Base-by-base conservation (phyloP, 352 stramenopile genomes). In the Globisporangium iwayamae region DNA sequence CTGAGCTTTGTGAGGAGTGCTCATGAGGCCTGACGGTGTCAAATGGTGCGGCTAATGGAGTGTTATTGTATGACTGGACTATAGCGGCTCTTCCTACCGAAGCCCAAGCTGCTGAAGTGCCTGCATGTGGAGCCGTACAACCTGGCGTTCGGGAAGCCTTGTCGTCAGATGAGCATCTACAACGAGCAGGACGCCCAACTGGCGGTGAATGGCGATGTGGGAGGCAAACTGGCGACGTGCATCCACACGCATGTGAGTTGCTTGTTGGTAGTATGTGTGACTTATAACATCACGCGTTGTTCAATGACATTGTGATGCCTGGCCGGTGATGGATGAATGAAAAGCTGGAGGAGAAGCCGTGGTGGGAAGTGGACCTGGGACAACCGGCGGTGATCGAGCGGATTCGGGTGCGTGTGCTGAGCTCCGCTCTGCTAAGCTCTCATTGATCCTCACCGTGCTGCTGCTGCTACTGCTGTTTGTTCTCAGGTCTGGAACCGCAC, bases 291-390 rank as follows among this genome's bases (percentile, higher is more conserved):
- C 25, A 28, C 25, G 3, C 5, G 22, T 18, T 39, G 13, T 16
- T 1, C 47, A 50, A 51, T n/a, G 30, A 55, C 39, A 48, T 61
- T 8, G 14, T 66, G 50, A 47, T 57, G n/a, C 45, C 8, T 60
- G 22, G 5, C 25, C 25, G 25, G 25, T 28, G 25, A 28, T 28
- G 25, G 18, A 36, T 36, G 28, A 59, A 32, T 52, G 34, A 55
- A 22, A 53, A 90, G 75, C 66, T 96, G 56, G 92, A 98, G 57
- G 76, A 94, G 10, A 91, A 97, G 69, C 84, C 91, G 20, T 98
- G 89, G 90, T 98, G 93, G 85, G 89, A 98, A 71, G 90, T 98
- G 9, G 87, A 98, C 61, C 73, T 98, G 11, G 83, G 84, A 0
- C 82, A 92, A 58, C 76, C 81, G 14, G 80, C 81, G 9, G 82